Base-by-base conservation (phyloP, 2,329 filamentous ascomycete genomes). In the Phyllosticta citrichinensis region DNA sequence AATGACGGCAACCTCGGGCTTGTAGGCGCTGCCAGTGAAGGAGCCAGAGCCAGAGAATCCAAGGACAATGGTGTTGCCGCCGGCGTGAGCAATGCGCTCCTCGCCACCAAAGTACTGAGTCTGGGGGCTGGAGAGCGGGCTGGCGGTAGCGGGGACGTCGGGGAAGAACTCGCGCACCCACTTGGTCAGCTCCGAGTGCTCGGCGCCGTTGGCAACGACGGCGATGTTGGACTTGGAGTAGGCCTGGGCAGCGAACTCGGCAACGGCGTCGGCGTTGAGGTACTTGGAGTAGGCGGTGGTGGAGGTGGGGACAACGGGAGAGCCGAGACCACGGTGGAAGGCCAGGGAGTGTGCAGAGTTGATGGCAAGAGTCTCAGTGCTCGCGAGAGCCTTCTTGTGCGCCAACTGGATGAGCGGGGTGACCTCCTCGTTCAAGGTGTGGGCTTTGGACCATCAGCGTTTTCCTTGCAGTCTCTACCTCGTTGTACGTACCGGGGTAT, bases 151-250 rank as follows among this genome's bases (percentile, higher is more conserved):
- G 80, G 87, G 82, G 56, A 88, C 80, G 63, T 82, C 81, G 74
- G 86, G 85, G 82, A 99, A 97, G 83, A 97, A 97, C 73, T 96
- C 86, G 71, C 86, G 85, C 65, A 95, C 87, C 92, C 93, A 97
- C 80, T 94, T 95, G 71, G 83, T 83, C 66, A 97, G 80, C 65
- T 89, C 85, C 62, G 81, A 79, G 67, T 90, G 81, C 67, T 87
- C 86, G 66, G 91, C 87, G 66, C 94, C 94, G 70, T 96, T 95
- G 70, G 89, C 91, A 66, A 97, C 87, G 65, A 99, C 80, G 64
- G 93, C 91, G 68, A 99, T 87, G 77, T 96, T 97, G 70, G 87
- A 79, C 82, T 95, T 96, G 69, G 86, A 82, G 77, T 94, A 99
- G 69, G 88, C 92, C 64, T 84, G 81, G 65, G 84, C 80, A 71